These are phyloP conservation scores for Pythium periplocum DNA, from an alignment of 352 stramenopile species.

Conservation along the genomic window DNA sequence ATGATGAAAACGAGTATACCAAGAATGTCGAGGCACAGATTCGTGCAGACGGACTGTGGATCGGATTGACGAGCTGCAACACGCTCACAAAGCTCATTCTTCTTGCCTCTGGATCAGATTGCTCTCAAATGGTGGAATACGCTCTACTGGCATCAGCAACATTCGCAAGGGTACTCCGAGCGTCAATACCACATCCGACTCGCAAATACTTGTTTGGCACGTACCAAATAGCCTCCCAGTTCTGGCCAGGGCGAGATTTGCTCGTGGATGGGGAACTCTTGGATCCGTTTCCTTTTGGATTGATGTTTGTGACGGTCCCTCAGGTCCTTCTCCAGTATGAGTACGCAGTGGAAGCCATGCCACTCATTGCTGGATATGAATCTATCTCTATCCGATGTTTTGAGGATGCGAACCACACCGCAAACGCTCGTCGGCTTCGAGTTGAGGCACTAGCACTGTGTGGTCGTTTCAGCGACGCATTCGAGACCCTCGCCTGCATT, in stretches of 20 bases:
- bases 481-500: constrained; percentile 26
- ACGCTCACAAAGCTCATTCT: constrained; percentile 54
- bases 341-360: constrained; percentile 39
- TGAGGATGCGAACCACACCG: constrained; percentile 38
- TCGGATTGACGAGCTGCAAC: constrained; percentile 43
- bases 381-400: constrained; percentile 35
- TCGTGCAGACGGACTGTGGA: constrained; percentile 51
- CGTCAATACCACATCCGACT: constrained; percentile 54
- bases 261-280: constrained; percentile 37
- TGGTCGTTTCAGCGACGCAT: constrained; percentile 47
- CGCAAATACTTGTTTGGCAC: constrained; percentile 53
- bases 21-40: constrained; percentile 22
- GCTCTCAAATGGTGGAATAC: constrained; percentile 44
- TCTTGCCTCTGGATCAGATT: constrained; percentile 24
- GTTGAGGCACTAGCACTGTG: constrained; percentile 43
- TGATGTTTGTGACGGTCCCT: constrained; percentile 37
- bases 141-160: constrained; percentile 58
- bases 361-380: constrained; percentile 52
- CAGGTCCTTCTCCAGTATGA: constrained; percentile 54
- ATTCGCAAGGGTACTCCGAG: constrained; percentile 51
- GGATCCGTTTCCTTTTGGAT: constrained; percentile 23
- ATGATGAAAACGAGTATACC: constrained; percentile 6
- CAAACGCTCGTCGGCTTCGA: constrained; percentile 46
- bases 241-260: constrained; percentile 58
- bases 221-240: constrained; percentile 40